These are phyloP conservation scores for Senna tora DNA, from an alignment of 306 rosid species.

Conservation along the genomic window DNA sequence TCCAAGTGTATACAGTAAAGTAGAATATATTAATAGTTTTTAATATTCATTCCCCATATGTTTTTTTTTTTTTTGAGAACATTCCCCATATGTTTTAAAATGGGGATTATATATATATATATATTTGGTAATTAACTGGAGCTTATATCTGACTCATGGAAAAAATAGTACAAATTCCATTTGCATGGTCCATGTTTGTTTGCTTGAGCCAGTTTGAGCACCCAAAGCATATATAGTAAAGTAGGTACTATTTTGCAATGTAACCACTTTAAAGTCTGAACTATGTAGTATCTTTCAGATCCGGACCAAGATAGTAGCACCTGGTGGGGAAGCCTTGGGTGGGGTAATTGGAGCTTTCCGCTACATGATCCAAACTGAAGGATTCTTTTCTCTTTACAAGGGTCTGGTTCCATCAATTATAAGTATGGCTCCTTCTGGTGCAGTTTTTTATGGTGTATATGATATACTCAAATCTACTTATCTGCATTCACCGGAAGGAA, in stretches of 20 bases:
- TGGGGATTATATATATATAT: too few species aligned
- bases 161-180: conserved; percentile 8
- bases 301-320: conserved; percentile 92
- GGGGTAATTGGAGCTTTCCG: conserved; percentile 88
- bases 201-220: conserved; percentile 31
- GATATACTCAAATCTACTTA: conserved; percentile 84
- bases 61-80: too few species aligned
- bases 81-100: too few species aligned
- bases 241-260: conserved; percentile 24
- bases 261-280: conserved; percentile 32
- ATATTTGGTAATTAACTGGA: too few species aligned
- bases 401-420: conserved; percentile 90
- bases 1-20: too few species aligned
- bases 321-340: conserved; percentile 95
- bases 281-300: conserved; percentile 56
- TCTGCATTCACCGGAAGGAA: conserved; percentile 90
- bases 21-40: not conserved
- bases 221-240: conserved; percentile 16
- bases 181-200: conserved; percentile 21
- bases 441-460: conserved; percentile 92
- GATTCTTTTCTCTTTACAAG: conserved; percentile 90
- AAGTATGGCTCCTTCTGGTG: conserved; percentile 98
- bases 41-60: conserved; percentile 21
- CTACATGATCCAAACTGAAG: conserved; percentile 89
- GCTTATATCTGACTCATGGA: conserved; percentile 6